phyloP scores from a whole-genome alignment of 345 rosid genomes.

The Linum tenue region DNA sequence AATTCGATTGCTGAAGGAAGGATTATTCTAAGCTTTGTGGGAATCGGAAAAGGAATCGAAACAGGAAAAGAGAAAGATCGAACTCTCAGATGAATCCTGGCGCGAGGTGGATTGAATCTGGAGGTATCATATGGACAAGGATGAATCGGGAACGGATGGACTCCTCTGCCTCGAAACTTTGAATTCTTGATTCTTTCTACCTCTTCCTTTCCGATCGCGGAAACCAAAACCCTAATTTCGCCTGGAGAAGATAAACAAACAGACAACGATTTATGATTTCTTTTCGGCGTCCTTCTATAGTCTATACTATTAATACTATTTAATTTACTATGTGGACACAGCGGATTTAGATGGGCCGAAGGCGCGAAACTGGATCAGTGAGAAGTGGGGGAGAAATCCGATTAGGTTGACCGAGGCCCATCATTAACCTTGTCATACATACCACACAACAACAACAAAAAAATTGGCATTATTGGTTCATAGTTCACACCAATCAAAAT shows the following conservation, averaged over 20 bases:
- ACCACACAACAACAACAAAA: too few species aligned
- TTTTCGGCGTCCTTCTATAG: too few species aligned
- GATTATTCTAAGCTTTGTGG: not conserved
- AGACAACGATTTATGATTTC: too few species aligned
- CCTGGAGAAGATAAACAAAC: not conserved
- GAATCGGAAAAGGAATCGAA: not conserved
- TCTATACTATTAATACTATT: too few species aligned
- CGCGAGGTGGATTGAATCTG: not conserved
- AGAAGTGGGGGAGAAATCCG: too few species aligned
- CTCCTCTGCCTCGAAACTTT: not conserved
- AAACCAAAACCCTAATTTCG: constrained; percentile 1
- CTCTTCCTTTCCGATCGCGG: not conserved
- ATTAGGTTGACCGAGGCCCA: too few species aligned
- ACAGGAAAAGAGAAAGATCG: not conserved
- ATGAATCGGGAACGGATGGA: not conserved
- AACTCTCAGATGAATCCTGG: not conserved
- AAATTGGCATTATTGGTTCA: too few species aligned
- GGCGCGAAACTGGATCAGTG: too few species aligned
- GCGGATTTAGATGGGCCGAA: too few species aligned
- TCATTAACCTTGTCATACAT: too few species aligned
- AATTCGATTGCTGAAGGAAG: constrained; percentile 2
- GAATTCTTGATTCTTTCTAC: not conserved
- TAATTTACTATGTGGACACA: too few species aligned
- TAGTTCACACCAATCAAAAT: too few species aligned
- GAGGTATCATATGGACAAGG: not conserved